These are phyloP conservation scores for Lasiosphaeris hirsuta DNA, from an alignment of 495 filamentous ascomycete genomes.

Conservation along the genomic window DNA sequence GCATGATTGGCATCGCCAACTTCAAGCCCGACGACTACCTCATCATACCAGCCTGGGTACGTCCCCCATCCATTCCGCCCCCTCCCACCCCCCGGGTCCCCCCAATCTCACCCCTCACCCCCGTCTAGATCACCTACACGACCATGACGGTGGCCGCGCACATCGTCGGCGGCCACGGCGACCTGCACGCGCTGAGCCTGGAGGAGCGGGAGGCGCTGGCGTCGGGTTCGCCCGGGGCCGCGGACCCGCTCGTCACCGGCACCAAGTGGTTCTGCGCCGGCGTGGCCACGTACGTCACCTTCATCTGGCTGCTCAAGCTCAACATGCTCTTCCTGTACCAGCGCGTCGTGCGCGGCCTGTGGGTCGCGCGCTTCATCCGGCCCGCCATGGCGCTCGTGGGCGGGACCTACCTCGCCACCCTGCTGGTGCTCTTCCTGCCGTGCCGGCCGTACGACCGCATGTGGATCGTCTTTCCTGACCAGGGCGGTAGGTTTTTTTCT, in stretches of 20 bases:
- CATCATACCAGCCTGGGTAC: constrained; percentile 8
- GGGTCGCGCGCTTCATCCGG: constrained; percentile 13
- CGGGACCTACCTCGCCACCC: constrained; percentile 4
- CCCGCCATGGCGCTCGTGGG: constrained; percentile 9
- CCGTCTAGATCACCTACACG: constrained; percentile 2
- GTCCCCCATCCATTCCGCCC: no score
- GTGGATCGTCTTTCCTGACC: constrained; percentile 8
- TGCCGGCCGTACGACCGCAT: constrained; percentile 10
- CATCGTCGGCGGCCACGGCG: constrained; percentile 8
- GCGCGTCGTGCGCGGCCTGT: constrained; percentile 12
- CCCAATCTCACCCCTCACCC: neutral
- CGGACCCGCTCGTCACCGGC: constrained; percentile 1
- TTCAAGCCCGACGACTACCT: constrained; percentile 11
- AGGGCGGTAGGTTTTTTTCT: no score
- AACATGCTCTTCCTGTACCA: constrained; percentile 16
- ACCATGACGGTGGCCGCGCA: constrained; percentile 10
- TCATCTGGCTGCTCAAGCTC: constrained; percentile 17
- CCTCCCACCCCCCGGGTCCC: neutral
- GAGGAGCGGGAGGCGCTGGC: neutral
- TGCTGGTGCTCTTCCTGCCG: constrained; percentile 11
- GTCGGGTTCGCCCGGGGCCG: neutral
- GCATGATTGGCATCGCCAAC: constrained; percentile 5
- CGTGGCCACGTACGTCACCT: constrained; percentile 12
- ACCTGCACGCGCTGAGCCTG: constrained; percentile 1
- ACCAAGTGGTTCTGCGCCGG: constrained; percentile 11